Conservation (phyloP, 371 early-diverging fungal genomes). For the Coemansia sp. region DNA sequence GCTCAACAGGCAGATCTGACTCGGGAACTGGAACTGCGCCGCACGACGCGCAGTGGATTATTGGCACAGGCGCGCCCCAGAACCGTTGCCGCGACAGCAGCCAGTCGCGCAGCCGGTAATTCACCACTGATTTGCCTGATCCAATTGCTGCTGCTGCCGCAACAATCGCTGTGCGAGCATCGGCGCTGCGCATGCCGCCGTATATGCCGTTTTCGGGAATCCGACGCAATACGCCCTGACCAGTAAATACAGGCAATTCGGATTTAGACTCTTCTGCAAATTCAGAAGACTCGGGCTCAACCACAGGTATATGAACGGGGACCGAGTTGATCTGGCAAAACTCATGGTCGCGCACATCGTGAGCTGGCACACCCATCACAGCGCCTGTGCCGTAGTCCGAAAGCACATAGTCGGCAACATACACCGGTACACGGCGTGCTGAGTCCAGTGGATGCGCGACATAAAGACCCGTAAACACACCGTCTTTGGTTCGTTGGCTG, state of each 20-base stretch:
- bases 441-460: constrained; percentile 66
- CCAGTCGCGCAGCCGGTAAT: constrained; percentile 95
- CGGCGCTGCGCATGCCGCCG: constrained; percentile 51
- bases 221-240: constrained; percentile 57
- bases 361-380: constrained; percentile 86
- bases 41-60: constrained; percentile 84
- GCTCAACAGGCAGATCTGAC: constrained; percentile 72
- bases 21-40: constrained; percentile 85
- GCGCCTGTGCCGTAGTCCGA: constrained; percentile 82
- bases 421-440: constrained; percentile 65
- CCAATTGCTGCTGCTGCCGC: constrained; percentile 52
- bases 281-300: constrained; percentile 49
- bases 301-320: constrained; percentile 50
- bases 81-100: constrained; percentile 95
- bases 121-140: constrained; percentile 24
- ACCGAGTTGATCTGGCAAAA: constrained; percentile 62
- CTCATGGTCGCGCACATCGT: constrained; percentile 74
- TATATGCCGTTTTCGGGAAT: constrained; percentile 34
- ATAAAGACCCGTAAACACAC: constrained; percentile 62
- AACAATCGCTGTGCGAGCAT: constrained; percentile 62
- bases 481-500: constrained; percentile 2
- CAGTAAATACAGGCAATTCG: constrained; percentile 52
- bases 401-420: constrained; percentile 75
- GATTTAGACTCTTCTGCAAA: constrained; percentile 6
- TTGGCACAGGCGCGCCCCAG: constrained; percentile 99